These are phyloP conservation scores for Saccharomycopsis crataegensis DNA, from an alignment of 1,139 yeast genomes.

Conservation along the genomic window DNA sequence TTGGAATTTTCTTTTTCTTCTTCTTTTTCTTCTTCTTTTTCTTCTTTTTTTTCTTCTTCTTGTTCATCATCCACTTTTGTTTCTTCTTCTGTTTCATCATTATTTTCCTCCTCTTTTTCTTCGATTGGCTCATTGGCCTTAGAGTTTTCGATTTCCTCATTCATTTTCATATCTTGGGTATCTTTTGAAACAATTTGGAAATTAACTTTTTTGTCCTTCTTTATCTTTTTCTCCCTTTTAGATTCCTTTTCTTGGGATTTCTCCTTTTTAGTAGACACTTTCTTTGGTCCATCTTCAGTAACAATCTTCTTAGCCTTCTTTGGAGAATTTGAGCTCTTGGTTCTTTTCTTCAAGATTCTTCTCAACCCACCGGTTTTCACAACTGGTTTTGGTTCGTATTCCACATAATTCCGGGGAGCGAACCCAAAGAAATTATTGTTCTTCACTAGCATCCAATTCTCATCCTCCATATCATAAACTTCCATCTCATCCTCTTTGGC, in stretches of 20 bases:
- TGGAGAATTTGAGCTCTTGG: background rate
- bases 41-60: background rate
- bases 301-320: background rate
- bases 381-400: conserved; percentile 28
- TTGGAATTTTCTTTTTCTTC: background rate
- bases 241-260: conserved; percentile 16
- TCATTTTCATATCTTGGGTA: too few species aligned
- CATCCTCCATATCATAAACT: conserved; percentile 77
- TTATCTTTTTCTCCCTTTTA: background rate
- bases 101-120: background rate
- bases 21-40: background rate
- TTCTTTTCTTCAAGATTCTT: background rate
- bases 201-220: too few species aligned
- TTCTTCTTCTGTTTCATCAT: background rate
- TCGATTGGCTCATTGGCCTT: background rate
- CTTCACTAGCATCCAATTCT: conserved; percentile 91
- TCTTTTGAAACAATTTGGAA: too few species aligned
- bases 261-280: background rate
- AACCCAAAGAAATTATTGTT: conserved; percentile 57
- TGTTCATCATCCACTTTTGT: background rate
- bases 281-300: background rate
- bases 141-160: conserved; percentile 19
- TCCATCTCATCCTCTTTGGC: conserved; percentile 67
- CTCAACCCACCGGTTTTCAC: background rate
- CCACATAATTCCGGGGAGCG: conserved; percentile 89